A percentile compares a stretch with the other conserved stretches of the same genome.
These are phyloP conservation scores for Endocarpon pusillum DNA, from an alignment of 495 filamentous ascomycete genomes.

Conservation along the genomic window DNA sequence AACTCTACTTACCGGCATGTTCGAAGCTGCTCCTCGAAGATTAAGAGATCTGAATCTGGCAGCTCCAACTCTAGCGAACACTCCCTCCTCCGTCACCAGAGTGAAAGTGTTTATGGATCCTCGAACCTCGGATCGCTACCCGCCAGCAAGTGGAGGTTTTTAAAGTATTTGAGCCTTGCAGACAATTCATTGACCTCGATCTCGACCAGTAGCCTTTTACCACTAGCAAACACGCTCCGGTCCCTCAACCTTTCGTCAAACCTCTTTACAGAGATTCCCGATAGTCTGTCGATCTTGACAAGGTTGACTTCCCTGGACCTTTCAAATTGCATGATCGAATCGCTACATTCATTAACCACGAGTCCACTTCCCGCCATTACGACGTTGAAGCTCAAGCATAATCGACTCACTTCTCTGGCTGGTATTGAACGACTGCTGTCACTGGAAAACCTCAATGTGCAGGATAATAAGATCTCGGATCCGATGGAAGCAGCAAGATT, in stretches of 20 bases:
- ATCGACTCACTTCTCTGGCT: slow-evolving; percentile 73
- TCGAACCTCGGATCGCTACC: slow-evolving; percentile 44
- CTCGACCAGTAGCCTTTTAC: slow-evolving; percentile 51
- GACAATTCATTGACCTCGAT: slow-evolving; percentile 80
- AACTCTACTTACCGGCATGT: slow-evolving; percentile 39
- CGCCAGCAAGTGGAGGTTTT: slow-evolving; percentile 79
- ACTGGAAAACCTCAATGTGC: slow-evolving; percentile 73
- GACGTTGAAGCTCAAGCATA: slow-evolving; percentile 77
- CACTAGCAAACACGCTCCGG: slow-evolving; percentile 69
- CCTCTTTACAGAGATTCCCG: slow-evolving; percentile 78
- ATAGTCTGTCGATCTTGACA: slow-evolving; percentile 65
- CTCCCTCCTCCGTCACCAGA: slow-evolving; percentile 49
- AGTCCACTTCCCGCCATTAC: slow-evolving; percentile 87
- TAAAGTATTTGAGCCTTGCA: slow-evolving; percentile 77
- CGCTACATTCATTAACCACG: slow-evolving; percentile 68
- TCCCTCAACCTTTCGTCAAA: slow-evolving; percentile 88
- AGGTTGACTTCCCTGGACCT: slow-evolving; percentile 78
- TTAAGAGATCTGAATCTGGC: slow-evolving; percentile 72
- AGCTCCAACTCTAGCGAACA: slow-evolving; percentile 76
- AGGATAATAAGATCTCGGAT: slow-evolving; percentile 82
- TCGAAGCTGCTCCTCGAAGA: slow-evolving; percentile 41
- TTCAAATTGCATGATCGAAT: slow-evolving; percentile 94
- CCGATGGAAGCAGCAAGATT: slow-evolving; percentile 80
- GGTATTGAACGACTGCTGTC: slow-evolving; percentile 81
- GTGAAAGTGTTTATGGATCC: slow-evolving; percentile 58